Base-by-base conservation (phyloP, 2,329 filamentous ascomycete species). In the Ceratocystis cubensis region DNA sequence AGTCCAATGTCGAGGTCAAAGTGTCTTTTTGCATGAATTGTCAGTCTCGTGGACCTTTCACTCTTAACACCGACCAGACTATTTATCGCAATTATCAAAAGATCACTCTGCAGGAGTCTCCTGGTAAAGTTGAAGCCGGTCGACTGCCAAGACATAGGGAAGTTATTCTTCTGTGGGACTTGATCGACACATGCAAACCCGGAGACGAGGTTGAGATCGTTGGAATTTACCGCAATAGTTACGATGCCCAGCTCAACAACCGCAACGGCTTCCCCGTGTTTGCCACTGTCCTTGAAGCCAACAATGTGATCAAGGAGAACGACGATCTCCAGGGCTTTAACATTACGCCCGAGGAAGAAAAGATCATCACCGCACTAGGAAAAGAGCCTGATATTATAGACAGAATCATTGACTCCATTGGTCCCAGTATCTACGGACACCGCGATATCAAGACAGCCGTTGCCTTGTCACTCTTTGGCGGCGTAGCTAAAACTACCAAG, bases 81-180 rank as follows among this genome's bases (percentile, higher is more conserved):
- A 89, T 99, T 17, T 99, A 99, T 78, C 88, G 94, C 69, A 99
- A 99, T 76, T 99, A 96, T 77, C 94, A 99, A 75, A 99, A 96
- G 74, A 81, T 99, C 71, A 99, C 94, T 0, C 82, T 99, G 13
- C 94, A 99, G 73, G 94, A 99, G 75, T 96, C 95, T 0, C 94
- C 94, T 3, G 95, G 94, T 65, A 97, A 94, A 5, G 94, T 99
- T 2, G 95, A 94, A 3, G 92, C 95, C 45, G 94, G 94, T 72
- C 92, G 94, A 76, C 83, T 99, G 61, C 94, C 94, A 2, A 88
- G 95, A 65, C 89, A 94, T 73, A 85, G 94, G 65, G 94, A 99
- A 74, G 93, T 99, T 46, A 91, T 99, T 70, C 83, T 99, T 13
- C 84, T 99, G 2, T 97, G 94, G 85, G 94, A 99, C 77, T 81